phyloP scores from a whole-genome alignment of 1,139 yeast genomes.

The Pichiaceae sp. region DNA sequence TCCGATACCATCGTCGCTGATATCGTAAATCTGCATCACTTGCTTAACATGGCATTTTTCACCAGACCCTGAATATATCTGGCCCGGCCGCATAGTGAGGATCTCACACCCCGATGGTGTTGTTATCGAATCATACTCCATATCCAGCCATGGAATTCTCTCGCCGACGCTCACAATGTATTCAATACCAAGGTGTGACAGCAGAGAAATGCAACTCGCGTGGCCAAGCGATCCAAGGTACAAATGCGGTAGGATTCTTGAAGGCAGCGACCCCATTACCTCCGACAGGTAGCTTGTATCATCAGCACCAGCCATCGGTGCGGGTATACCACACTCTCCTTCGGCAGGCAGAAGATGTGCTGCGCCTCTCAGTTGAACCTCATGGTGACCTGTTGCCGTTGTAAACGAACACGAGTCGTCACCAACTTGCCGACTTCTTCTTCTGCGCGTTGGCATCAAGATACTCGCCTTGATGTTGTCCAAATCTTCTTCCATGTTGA shows the following conservation, averaged over 20 bases:
- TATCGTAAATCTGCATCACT: constrained; percentile 31
- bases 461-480: constrained; percentile 13
- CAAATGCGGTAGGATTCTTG: constrained; percentile 70
- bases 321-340: neutral
- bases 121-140: constrained; percentile 13
- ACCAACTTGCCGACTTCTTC: constrained; percentile 4
- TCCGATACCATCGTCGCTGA: constrained; percentile 46
- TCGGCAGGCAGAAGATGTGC: neutral
- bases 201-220: constrained; percentile 63
- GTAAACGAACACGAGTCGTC: constrained; percentile 10
- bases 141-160: constrained; percentile 51
- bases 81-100: constrained; percentile 16
- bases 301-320: neutral
- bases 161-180: constrained; percentile 88
- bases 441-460: constrained; percentile 11
- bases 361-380: constrained; percentile 19
- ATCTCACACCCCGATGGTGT: constrained; percentile 23
- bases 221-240: constrained; percentile 82
- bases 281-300: neutral
- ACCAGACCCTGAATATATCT: constrained; percentile 15
- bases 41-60: constrained; percentile 29
- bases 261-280: constrained; percentile 54
- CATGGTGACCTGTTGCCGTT: constrained; percentile 22
- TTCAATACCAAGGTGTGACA: constrained; percentile 59
- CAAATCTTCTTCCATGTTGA: constrained; percentile 14